Conservation (phyloP, 2,329 filamentous ascomycete genomes). For the Neonectria sp. region DNA sequence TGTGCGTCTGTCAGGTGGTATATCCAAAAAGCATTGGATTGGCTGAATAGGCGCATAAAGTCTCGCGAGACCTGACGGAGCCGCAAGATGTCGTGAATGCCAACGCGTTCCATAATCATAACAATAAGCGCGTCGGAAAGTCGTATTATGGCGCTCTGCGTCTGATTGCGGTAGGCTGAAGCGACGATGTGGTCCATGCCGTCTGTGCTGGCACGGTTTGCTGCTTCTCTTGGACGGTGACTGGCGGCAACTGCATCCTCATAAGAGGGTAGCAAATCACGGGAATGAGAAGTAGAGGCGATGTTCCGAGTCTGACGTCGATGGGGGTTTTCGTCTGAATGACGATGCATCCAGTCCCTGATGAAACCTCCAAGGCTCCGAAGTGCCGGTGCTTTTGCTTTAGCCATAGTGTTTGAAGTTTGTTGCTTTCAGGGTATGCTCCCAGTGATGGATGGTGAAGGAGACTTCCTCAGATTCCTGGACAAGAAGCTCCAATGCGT, state of each 20-base stretch:
- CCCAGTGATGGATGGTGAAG: neutral
- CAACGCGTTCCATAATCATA: conserved; percentile 15
- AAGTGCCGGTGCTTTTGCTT: neutral
- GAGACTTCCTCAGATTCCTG: neutral
- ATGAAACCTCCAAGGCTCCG: neutral
- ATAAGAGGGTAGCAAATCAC: conserved; percentile 6
- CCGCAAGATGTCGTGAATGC: conserved; percentile 12
- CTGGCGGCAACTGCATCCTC: conserved; percentile 2
- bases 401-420: conserved; percentile 3
- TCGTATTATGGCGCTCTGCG: conserved; percentile 11
- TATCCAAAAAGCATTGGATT: conserved; percentile 2
- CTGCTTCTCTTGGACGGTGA: neutral
- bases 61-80: conserved; percentile 24
- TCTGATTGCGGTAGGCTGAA: conserved; percentile 17
- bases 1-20: conserved; percentile 16
- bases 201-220: neutral
- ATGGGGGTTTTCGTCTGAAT: neutral
- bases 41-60: conserved; percentile 24
- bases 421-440: neutral
- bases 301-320: neutral
- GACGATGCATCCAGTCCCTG: neutral
- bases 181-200: conserved; percentile 13
- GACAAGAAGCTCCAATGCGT: neutral
- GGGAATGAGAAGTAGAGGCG: neutral
- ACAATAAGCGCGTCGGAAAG: conserved; percentile 19